Evolutionary conservation across 2,329 filamentous ascomycete genomes (phyloP).

Genomic region (Calonectria hongkongensis): DNA sequence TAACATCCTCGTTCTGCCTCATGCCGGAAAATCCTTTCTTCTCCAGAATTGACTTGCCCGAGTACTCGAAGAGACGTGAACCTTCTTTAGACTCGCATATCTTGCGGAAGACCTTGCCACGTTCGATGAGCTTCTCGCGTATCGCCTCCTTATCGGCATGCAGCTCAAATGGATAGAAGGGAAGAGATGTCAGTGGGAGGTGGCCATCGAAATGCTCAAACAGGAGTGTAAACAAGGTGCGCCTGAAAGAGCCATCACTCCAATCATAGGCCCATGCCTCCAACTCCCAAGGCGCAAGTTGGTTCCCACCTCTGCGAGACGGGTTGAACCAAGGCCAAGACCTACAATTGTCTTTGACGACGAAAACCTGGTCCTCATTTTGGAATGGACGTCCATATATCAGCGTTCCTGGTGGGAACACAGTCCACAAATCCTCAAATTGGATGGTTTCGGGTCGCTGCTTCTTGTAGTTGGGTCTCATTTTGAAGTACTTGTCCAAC

Average conservation of each 20-base stretch:
- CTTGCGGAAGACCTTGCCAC: neutral
- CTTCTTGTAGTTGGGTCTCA: neutral
- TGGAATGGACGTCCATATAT: neutral
- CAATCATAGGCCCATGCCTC: neutral
- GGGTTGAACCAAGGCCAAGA: neutral
- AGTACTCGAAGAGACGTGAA: neutral
- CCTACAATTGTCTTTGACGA: neutral
- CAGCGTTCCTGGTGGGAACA: neutral
- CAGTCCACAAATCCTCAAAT: neutral
- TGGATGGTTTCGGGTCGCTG: neutral
- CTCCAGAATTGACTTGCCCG: neutral
- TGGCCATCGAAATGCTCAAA: neutral
- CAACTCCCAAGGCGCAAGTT: neutral
- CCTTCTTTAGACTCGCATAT: neutral
- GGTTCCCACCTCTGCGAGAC: neutral
- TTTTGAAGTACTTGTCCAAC: slow-evolving; percentile 3
- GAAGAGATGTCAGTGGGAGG: neutral
- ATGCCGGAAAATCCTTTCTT: neutral
- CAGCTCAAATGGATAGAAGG: neutral
- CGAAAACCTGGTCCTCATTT: neutral
- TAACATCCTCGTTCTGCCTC: neutral
- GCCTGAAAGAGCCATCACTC: neutral
- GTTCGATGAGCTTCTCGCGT: neutral
- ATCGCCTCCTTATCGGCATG: neutral
- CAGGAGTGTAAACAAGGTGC: neutral